phyloP scores from a whole-genome alignment of 2,329 filamentous ascomycete species.

The Dothistroma pini region DNA sequence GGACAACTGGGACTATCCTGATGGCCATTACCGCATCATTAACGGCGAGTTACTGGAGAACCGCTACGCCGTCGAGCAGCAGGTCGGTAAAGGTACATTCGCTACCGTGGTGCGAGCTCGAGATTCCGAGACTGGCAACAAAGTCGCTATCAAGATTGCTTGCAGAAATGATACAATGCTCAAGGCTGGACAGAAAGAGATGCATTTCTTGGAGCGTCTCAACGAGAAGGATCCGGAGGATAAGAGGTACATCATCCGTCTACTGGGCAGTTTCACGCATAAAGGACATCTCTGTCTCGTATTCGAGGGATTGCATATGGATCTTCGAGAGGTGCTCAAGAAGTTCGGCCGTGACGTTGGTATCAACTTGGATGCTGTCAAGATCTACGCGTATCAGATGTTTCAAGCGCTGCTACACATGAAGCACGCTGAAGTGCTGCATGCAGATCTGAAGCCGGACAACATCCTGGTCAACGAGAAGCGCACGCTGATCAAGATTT shows the following conservation, averaged over 20 bases:
- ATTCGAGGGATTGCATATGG: conserved; percentile 91
- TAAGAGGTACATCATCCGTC: conserved; percentile 85
- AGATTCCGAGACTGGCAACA: conserved; percentile 63
- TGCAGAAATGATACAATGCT: conserved; percentile 73
- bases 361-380: conserved; percentile 82
- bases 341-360: conserved; percentile 95
- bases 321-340: conserved; percentile 87
- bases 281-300: conserved; percentile 95
- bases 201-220: conserved; percentile 85
- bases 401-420: conserved; percentile 85
- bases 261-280: conserved; percentile 86
- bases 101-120: conserved; percentile 89
- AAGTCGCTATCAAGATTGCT: conserved; percentile 98
- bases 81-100: conserved; percentile 91
- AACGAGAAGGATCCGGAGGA: conserved; percentile 81
- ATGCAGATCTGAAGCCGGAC: conserved; percentile 96
- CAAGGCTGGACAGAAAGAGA: conserved; percentile 91
- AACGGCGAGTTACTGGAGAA: conserved; percentile 85
- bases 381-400: conserved; percentile 89
- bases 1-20: conserved; percentile 88
- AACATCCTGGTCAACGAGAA: conserved; percentile 88
- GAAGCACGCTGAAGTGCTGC: conserved; percentile 87
- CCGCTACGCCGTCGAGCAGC: conserved; percentile 83
- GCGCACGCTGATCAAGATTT: conserved; percentile 84
- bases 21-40: conserved; percentile 95